Percentiles rank a stretch among this genome's conserved stretches.
Evolutionary conservation across 192 early-diverging fungal genomes (phyloP).

Genomic region (Paraglomus brasilianum): DNA sequence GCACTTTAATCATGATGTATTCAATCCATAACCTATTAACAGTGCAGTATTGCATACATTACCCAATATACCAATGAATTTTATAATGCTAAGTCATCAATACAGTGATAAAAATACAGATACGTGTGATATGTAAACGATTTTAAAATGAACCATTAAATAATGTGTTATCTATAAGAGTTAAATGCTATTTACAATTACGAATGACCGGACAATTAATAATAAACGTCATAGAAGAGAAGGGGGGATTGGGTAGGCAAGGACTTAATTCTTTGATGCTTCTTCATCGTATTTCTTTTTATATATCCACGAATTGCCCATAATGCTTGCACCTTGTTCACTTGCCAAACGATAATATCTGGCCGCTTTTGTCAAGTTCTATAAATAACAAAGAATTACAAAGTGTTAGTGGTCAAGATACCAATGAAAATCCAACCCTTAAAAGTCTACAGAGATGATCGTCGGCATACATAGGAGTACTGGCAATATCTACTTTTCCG

Average conservation of each 20-base stretch:
- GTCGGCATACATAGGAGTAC: too few relatives aligned
- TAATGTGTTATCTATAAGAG: not conserved
- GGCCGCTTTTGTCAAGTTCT: conserved; percentile 50
- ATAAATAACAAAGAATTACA: too few relatives aligned
- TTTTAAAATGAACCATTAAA: conserved; percentile 1
- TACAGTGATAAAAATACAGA: not conserved
- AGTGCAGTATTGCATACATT: too few relatives aligned
- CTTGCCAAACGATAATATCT: conserved; percentile 77
- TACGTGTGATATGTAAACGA: conserved; percentile 23
- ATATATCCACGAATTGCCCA: conserved; percentile 84
- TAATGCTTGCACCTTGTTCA: conserved; percentile 66
- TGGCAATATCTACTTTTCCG: not conserved
- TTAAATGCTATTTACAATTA: not conserved
- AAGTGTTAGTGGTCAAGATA: too few relatives aligned
- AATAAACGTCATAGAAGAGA: not conserved
- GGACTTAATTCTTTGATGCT: conserved; percentile 27
- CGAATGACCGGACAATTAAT: not conserved
- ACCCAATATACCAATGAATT: too few relatives aligned
- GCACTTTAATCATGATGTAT: too few relatives aligned
- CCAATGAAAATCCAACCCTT: too few relatives aligned
- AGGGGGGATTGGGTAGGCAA: conserved; percentile 4
- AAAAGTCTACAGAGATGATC: too few relatives aligned
- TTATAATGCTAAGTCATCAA: too few relatives aligned
- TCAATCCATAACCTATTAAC: too few relatives aligned
- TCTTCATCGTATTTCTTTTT: conserved; percentile 75